These are phyloP conservation scores for Sporothrix sp. DNA, from an alignment of 2,329 filamentous ascomycete genomes.

Conservation along the genomic window DNA sequence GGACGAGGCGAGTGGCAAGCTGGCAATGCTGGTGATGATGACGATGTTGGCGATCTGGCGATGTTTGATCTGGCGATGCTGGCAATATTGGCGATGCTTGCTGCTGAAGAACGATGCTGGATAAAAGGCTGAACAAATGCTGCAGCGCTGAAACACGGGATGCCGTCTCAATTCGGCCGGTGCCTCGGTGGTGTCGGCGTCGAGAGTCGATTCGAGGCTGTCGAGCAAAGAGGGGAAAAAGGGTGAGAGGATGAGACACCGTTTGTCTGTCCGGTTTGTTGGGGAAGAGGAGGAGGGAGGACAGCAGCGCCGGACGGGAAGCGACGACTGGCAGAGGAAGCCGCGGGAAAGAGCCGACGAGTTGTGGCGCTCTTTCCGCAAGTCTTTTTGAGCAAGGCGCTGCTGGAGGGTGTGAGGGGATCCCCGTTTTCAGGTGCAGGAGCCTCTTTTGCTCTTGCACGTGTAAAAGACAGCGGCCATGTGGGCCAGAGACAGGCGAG, in stretches of 20 bases:
- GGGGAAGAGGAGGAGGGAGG: not conserved
- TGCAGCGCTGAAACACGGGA: too few species aligned
- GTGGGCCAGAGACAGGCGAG: not conserved
- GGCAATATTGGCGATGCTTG: too few species aligned
- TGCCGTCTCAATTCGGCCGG: too few species aligned
- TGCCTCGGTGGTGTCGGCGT: not conserved
- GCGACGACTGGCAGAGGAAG: not conserved
- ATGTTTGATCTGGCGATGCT: too few species aligned
- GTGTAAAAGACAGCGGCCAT: constrained; percentile 8
- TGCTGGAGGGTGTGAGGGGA: not conserved
- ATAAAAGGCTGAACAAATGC: not conserved
- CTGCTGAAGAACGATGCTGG: too few species aligned
- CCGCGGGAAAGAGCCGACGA: not conserved
- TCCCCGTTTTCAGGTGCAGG: not conserved
- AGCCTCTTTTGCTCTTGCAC: constrained; percentile 7
- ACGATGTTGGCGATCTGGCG: too few species aligned
- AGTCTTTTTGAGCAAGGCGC: too few species aligned
- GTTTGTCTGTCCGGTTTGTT: not conserved
- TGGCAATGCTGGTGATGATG: too few species aligned
- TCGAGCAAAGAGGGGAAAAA: not conserved
- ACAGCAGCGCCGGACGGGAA: not conserved
- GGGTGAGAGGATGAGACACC: not conserved
- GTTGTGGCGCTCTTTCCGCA: too few species aligned
- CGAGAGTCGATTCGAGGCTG: not conserved
- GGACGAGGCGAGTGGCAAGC: too few species aligned